Evolutionary conservation across 2,329 filamentous ascomycete species (phyloP), one percentile per base, ranked within the genome.

Genomic region (Hypoxylon sp.): DNA sequence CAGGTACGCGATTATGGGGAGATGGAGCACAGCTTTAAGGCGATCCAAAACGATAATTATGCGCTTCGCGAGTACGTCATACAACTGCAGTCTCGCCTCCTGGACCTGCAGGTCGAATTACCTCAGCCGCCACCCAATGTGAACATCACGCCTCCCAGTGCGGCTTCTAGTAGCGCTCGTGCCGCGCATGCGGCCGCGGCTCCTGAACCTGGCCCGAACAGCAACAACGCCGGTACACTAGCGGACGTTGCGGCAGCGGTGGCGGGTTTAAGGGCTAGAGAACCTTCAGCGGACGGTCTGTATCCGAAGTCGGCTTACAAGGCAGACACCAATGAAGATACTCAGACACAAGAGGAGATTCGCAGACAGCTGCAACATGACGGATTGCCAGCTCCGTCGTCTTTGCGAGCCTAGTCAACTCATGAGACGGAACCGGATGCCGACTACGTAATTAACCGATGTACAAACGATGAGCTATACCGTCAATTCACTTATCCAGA

Each of bases 1-100:
- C 93, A 98, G 77, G 93, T 97, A 53, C 90, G 93, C 73, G 92
- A 96, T 28, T 92, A 89, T 70, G 85, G 88, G 71, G 85, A 88
- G 16, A 87, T 97, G 79, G 91, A 93, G 70, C 87, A 91, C 67
- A 88, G 87, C 59, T 93, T 88, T 79, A 96, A 97, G 78, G 82
- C 85, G n/a, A 81, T 97, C 24, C 93, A 97, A 76, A 84, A 87
- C 26, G 95, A 99, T 78, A 97, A 97, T 80, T 96, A 94, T 76
- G 89, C 92, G 67, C 83, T 99, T 42, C 90, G 94, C 71, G 93
- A 97, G 77, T 98, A 98, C 80, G 91, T 97, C 71, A 91, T 97
- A 75, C 91, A 91, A 72, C 85, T 99, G 14, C 96, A 99, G 78
- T 91, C 91, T 4, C 89, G 93, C 40, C 85, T 98, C 33, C 84